Conservation (phyloP, 2,329 filamentous ascomycete species). For the Emmonsia crescens region DNA sequence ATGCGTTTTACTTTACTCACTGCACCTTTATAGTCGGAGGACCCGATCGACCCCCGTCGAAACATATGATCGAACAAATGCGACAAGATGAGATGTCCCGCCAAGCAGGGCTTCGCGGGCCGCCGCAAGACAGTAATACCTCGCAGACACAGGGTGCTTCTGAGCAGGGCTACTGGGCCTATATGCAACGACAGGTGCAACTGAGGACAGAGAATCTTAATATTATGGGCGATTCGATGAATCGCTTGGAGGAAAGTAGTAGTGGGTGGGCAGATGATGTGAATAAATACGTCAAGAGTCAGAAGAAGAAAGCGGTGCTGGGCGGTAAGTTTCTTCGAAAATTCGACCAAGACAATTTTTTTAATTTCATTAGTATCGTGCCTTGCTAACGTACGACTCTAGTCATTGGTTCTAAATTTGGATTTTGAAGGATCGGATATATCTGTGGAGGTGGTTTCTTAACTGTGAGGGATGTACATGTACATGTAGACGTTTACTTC, state of each 20-base stretch:
- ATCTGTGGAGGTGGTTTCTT: too few species aligned
- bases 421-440: slow-evolving; percentile 21
- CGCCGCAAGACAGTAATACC: neutral
- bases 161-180: slow-evolving; percentile 62
- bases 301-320: slow-evolving; percentile 76
- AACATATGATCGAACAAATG: slow-evolving; percentile 73
- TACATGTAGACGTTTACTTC: neutral
- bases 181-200: slow-evolving; percentile 75
- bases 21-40: slow-evolving; percentile 53
- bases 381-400: neutral
- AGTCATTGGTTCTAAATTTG: slow-evolving; percentile 35
- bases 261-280: slow-evolving; percentile 79
- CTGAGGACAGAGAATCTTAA: slow-evolving; percentile 82
- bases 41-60: slow-evolving; percentile 74
- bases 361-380: neutral
- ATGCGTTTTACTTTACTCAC: neutral
- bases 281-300: slow-evolving; percentile 71
- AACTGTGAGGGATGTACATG: neutral
- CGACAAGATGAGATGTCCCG: slow-evolving; percentile 56
- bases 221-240: slow-evolving; percentile 73
- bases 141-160: slow-evolving; percentile 22
- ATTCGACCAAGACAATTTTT: neutral
- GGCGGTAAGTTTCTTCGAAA: slow-evolving; percentile 40
- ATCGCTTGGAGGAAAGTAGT: slow-evolving; percentile 68
- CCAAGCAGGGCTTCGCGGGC: slow-evolving; percentile 23